A percentile compares a stretch with the other conserved stretches of the same genome.
Evolutionary conservation across 2,329 filamentous ascomycete genomes (phyloP).

Genomic region (Scleromitrula shiraiana): DNA sequence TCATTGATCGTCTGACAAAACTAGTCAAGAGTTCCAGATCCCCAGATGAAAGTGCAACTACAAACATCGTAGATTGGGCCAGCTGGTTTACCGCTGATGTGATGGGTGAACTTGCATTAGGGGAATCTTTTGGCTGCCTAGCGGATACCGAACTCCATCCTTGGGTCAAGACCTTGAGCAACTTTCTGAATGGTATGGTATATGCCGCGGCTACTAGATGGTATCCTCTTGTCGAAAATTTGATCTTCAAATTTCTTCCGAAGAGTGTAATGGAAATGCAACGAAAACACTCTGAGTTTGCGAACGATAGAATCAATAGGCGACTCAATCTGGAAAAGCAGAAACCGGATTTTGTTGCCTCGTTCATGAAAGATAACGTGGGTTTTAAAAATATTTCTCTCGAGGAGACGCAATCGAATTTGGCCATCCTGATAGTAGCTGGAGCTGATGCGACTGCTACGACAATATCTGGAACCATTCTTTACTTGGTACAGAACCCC

Average conservation of each 20-base stretch:
- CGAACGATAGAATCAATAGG: neutral
- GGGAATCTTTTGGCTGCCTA: slow-evolving; percentile 15
- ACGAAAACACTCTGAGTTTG: neutral
- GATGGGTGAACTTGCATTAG: slow-evolving; percentile 23
- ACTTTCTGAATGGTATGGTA: neutral
- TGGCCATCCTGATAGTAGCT: neutral
- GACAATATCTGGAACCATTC: neutral
- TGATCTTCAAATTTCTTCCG: neutral
- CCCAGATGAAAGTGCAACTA: neutral
- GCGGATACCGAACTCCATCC: neutral
- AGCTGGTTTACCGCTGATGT: slow-evolving; percentile 24
- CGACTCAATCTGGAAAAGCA: neutral
- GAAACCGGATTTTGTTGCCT: neutral
- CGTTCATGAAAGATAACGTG: neutral
- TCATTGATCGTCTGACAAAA: neutral
- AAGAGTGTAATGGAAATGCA: neutral
- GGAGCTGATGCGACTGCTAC: neutral
- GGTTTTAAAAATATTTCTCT: neutral
- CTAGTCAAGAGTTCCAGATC: neutral
- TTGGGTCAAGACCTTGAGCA: neutral
- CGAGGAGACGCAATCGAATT: neutral
- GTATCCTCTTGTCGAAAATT: neutral
- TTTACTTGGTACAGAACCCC: neutral
- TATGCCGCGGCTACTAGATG: neutral
- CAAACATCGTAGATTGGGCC: slow-evolving; percentile 11